Evolutionary conservation across 306 rosid genomes (phyloP), one percentile per base, ranked within the genome.

Genomic region (Ormosia emarginata): DNA sequence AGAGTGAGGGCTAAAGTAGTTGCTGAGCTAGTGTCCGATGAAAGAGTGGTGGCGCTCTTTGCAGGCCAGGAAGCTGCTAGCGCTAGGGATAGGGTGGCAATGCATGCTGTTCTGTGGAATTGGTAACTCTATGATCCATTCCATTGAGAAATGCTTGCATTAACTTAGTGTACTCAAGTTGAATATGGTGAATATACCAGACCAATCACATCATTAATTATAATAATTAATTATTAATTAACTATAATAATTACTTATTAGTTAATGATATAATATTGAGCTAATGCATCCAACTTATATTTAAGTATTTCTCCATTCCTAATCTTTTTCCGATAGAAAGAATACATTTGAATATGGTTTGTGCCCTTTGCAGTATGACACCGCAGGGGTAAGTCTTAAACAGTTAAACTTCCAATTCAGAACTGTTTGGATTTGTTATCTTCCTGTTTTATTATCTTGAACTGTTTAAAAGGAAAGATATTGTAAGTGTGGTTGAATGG

Each of bases 61-160:
- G 77, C 87, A 0, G 91, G 86, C 6, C 89, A 90, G 85, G 89
- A 81, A 0, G 83, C 87, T 49, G 88, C 88, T 8, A 92, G 82
- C 44, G 88, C 88, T 8, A 92, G 82, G 82, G 97, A 95, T 83
- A 89, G 91, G 58, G 87, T 74, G 63, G 89, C 92, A 67, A 95
- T 95, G 97, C 94, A 93, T 39, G 86, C 96, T 40, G 89, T 95
- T 85, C 87, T 95, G 6, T 95, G 99, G 99, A 95, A 93, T 84
- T 93, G 99, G 99, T 95, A 85, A 66, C 53, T 57, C 56, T 57
- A n/a, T 30, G 36, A 37, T 44, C 41, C 68, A 82, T 50, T 18
- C 47, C 63, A 43, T 24, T 24, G 24, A 24, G 24, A 24, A 24
- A 24, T 24, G 47, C 10, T 43, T 43, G 47, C 47, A 43, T 43